These are phyloP conservation scores for Amanita phalloides DNA, from an alignment of 768 basidiomycete genomes.

Conservation along the genomic window DNA sequence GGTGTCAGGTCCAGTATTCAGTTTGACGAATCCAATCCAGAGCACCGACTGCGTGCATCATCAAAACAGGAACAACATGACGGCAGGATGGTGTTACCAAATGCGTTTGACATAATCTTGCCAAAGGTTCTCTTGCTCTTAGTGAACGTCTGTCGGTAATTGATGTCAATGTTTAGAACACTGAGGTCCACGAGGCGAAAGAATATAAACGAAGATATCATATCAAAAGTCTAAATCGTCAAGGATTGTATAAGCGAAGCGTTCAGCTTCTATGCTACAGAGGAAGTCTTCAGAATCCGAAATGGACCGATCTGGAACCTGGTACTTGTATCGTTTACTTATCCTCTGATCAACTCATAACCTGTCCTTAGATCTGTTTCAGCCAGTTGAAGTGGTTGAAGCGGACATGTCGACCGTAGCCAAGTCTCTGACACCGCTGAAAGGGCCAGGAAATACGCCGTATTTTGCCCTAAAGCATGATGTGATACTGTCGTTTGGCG, in stretches of 20 bases:
- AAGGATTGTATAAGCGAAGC: slow-evolving; percentile 5
- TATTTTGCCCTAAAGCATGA: slow-evolving; percentile 12
- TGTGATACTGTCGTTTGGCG: slow-evolving; percentile 10
- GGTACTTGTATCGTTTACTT: neutral
- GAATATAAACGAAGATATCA: slow-evolving; percentile 11
- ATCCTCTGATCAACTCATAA: neutral
- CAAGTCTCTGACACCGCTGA: slow-evolving; percentile 1
- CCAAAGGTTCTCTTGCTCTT: slow-evolving; percentile 5
- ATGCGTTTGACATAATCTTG: slow-evolving; percentile 10
- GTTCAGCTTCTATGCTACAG: slow-evolving; percentile 11
- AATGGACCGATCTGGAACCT: slow-evolving; percentile 3
- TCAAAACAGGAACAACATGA: slow-evolving; percentile 8
- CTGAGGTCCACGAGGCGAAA: slow-evolving; percentile 12
- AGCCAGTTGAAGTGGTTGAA: slow-evolving; percentile 1
- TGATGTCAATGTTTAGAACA: slow-evolving; percentile 7
- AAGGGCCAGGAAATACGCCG: slow-evolving; percentile 2
- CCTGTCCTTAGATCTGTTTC: slow-evolving; percentile 2
- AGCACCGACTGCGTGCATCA: slow-evolving; percentile 12
- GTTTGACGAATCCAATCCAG: slow-evolving; percentile 11
- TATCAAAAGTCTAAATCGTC: slow-evolving; percentile 9
- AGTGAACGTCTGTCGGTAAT: neutral
- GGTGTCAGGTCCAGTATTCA: slow-evolving; percentile 12
- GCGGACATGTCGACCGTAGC: slow-evolving; percentile 4
- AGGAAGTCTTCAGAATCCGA: slow-evolving; percentile 5
- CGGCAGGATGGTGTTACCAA: slow-evolving; percentile 8